phyloP scores from a whole-genome alignment of 208 protist species.

The Acanthamoeba culbertsoni region DNA sequence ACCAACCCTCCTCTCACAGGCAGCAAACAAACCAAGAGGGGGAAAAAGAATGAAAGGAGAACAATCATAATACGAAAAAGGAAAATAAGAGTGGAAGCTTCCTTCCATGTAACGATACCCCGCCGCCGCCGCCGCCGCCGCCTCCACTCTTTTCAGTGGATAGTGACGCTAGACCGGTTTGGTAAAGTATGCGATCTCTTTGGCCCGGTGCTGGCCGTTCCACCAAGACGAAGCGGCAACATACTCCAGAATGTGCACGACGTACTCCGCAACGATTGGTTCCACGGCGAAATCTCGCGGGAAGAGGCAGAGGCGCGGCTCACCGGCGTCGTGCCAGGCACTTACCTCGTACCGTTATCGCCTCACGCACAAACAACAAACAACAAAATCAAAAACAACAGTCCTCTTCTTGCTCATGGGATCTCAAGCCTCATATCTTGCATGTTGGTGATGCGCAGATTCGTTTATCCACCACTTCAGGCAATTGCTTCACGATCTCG shows the following conservation, averaged over 20 bases:
- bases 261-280: constrained; percentile 64
- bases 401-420: too few species aligned
- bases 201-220: background rate
- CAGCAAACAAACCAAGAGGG: background rate
- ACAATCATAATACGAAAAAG: too few species aligned
- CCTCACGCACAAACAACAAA: too few species aligned
- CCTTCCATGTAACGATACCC: too few species aligned
- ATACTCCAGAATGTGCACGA: background rate
- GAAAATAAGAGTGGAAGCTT: too few species aligned
- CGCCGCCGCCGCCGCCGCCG: too few species aligned
- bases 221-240: background rate
- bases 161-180: constrained; percentile 22
- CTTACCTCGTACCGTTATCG: constrained; percentile 69
- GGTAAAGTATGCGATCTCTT: constrained; percentile 30
- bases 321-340: constrained; percentile 62
- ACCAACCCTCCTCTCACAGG: background rate
- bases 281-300: constrained; percentile 77
- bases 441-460: background rate
- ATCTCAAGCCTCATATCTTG: background rate
- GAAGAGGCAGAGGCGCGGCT: constrained; percentile 64
- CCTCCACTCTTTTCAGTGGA: too few species aligned
- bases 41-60: too few species aligned
- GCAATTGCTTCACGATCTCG: constrained; percentile 69
- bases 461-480: constrained; percentile 46
- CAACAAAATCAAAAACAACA: too few species aligned